These are phyloP conservation scores for Phialocephala sp. DNA, from an alignment of 2,329 filamentous ascomycete genomes.

Conservation along the genomic window DNA sequence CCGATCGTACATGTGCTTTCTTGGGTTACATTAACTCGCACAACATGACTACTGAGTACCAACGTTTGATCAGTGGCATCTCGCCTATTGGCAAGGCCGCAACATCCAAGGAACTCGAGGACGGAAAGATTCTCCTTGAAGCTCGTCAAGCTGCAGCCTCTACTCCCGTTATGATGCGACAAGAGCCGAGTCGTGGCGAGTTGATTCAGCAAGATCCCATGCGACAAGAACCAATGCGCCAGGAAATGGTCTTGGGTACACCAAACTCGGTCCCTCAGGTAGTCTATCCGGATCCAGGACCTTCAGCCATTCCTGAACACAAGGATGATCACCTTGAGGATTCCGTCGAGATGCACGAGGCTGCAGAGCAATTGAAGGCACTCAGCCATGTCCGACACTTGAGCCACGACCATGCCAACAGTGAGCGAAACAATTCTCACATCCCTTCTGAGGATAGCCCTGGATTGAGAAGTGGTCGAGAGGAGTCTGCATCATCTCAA, in stretches of 20 bases:
- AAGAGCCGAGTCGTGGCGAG: constrained; percentile 44
- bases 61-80: constrained; percentile 57
- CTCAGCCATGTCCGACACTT: constrained; percentile 66
- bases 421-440: constrained; percentile 42
- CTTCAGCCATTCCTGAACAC: constrained; percentile 39
- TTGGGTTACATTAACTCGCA: constrained; percentile 69
- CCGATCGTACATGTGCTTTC: constrained; percentile 70
- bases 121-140: constrained; percentile 60
- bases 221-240: constrained; percentile 27
- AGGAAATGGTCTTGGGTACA: constrained; percentile 38
- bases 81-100: constrained; percentile 48
- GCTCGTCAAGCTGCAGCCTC: constrained; percentile 44
- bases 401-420: constrained; percentile 51
- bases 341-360: constrained; percentile 72
- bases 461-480: constrained; percentile 44
- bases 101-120: constrained; percentile 59
- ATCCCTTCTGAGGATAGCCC: constrained; percentile 42
- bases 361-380: constrained; percentile 69
- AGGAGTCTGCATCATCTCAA: constrained; percentile 50
- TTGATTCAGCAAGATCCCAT: constrained; percentile 27
- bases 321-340: constrained; percentile 60
- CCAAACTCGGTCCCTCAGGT: constrained; percentile 36
- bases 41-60: constrained; percentile 70
- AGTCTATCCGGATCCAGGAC: constrained; percentile 36
- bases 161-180: constrained; percentile 48